Conservation (phyloP, 2,329 filamentous ascomycete species). For the Amesomyces nigricolor region DNA sequence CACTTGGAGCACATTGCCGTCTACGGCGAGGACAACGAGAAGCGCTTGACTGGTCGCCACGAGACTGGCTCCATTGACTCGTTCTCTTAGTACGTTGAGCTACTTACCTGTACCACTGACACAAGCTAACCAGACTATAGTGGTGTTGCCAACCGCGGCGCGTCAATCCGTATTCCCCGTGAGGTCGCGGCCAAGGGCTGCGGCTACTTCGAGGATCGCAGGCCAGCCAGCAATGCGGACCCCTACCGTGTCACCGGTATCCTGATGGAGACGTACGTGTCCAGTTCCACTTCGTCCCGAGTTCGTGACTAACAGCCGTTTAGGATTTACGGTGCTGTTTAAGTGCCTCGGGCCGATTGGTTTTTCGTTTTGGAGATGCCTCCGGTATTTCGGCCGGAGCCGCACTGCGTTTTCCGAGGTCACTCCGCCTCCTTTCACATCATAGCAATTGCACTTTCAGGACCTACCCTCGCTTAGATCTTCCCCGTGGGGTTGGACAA, state of each 20-base stretch:
- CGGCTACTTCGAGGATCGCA: conserved; percentile 53
- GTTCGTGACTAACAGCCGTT: neutral
- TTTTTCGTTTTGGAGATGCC: neutral
- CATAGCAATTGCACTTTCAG: neutral
- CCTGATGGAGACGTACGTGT: conserved; percentile 31
- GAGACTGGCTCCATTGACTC: conserved; percentile 92
- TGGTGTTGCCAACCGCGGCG: conserved; percentile 92
- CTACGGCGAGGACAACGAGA: conserved; percentile 92
- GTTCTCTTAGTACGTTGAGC: conserved; percentile 60
- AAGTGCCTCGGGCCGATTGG: neutral
- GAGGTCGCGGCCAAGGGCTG: conserved; percentile 72
- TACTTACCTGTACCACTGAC: neutral
- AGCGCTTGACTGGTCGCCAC: conserved; percentile 85
- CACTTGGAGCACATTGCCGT: conserved; percentile 81
- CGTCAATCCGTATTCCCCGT: conserved; percentile 72
- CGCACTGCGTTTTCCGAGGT: neutral
- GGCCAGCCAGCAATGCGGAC: conserved; percentile 70
- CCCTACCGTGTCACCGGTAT: conserved; percentile 61
- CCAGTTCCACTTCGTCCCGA: neutral
- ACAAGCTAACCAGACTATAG: conserved; percentile 1
- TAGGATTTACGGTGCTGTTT: conserved; percentile 12
- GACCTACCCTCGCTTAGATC: conserved; percentile 1
- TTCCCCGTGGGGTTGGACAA: neutral
- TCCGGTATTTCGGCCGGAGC: neutral
- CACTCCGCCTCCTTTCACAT: neutral